phyloP scores from a whole-genome alignment of 1,284 basidiomycete genomes.

The Microbotryum silenes-acaulis region DNA sequence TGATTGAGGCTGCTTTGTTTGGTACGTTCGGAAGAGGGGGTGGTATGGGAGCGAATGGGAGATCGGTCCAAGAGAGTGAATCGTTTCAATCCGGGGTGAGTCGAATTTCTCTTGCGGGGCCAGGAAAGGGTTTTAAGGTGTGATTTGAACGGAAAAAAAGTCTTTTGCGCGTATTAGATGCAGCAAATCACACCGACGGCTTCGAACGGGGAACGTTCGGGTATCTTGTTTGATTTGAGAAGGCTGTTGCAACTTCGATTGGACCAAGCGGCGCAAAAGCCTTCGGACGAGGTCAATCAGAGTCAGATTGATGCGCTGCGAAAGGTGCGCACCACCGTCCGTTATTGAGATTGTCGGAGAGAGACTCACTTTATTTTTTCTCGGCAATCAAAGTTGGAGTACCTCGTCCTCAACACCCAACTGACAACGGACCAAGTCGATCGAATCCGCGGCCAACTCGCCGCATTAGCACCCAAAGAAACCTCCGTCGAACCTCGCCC shows the following conservation, averaged over 20 bases:
- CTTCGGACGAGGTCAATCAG: constrained; percentile 53
- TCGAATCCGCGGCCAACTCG: constrained; percentile 69
- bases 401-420: constrained; percentile 60
- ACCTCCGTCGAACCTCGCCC: no score
- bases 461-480: constrained; percentile 49
- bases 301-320: constrained; percentile 60
- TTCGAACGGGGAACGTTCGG: constrained; percentile 28
- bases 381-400: constrained; percentile 52
- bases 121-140: no score
- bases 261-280: constrained; percentile 48
- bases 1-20: constrained; percentile 33
- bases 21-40: constrained; percentile 20
- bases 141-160: no score
- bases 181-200: constrained; percentile 18
- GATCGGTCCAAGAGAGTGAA: constrained; percentile 9
- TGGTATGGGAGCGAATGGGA: constrained; percentile 4
- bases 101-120: no score
- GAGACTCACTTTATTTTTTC: neutral
- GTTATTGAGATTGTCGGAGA: neutral
- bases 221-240: constrained; percentile 32
- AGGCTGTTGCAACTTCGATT: constrained; percentile 26
- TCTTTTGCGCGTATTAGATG: no score
- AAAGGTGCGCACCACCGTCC: constrained; percentile 50
- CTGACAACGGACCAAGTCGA: constrained; percentile 70
- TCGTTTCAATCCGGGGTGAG: constrained; percentile 16